Percentiles rank a stretch among this genome's conserved stretches.
phyloP scores from a whole-genome alignment of 805 yeast genomes.

The Suhomyces faveliae region DNA sequence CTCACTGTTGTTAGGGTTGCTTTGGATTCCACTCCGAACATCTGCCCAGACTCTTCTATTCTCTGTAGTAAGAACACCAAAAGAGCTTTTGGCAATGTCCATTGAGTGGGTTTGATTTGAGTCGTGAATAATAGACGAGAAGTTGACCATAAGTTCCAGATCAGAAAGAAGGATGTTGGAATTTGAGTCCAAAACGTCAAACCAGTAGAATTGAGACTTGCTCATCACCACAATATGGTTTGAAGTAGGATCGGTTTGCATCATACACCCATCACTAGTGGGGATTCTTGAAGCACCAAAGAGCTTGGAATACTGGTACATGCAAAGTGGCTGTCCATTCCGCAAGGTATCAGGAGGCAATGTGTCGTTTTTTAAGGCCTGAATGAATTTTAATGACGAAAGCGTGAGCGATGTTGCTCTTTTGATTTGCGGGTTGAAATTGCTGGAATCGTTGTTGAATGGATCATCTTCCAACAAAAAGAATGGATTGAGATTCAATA shows the following conservation, averaged over 20 bases:
- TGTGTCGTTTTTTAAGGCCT: conserved; percentile 74
- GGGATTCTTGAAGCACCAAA: conserved; percentile 91
- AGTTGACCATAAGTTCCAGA: conserved; percentile 70
- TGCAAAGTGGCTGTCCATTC: conserved; percentile 66
- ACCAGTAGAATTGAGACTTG: conserved; percentile 91
- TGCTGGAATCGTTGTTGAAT: conserved; percentile 53
- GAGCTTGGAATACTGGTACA: conserved; percentile 86
- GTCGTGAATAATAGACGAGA: conserved; percentile 73
- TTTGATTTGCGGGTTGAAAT: conserved; percentile 55
- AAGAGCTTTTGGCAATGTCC: conserved; percentile 72
- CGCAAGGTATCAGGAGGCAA: conserved; percentile 68
- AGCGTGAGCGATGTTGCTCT: conserved; percentile 79
- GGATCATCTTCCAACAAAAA: conserved; percentile 91
- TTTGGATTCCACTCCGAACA: conserved; percentile 50
- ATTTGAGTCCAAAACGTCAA: conserved; percentile 77
- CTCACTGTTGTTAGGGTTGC: conserved; percentile 57
- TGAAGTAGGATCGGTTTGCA: conserved; percentile 75
- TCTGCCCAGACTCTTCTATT: conserved; percentile 86
- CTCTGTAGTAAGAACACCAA: conserved; percentile 89
- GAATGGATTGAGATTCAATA: conserved; percentile 87
- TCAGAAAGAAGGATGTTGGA: conserved; percentile 73
- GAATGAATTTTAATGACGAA: conserved; percentile 74
- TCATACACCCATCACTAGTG: conserved; percentile 71
- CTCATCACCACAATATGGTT: conserved; percentile 81
- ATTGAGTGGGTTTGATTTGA: conserved; percentile 51